Base-by-base conservation (phyloP, 1,139 yeast genomes). In the Suhomyces panamericanus region DNA sequence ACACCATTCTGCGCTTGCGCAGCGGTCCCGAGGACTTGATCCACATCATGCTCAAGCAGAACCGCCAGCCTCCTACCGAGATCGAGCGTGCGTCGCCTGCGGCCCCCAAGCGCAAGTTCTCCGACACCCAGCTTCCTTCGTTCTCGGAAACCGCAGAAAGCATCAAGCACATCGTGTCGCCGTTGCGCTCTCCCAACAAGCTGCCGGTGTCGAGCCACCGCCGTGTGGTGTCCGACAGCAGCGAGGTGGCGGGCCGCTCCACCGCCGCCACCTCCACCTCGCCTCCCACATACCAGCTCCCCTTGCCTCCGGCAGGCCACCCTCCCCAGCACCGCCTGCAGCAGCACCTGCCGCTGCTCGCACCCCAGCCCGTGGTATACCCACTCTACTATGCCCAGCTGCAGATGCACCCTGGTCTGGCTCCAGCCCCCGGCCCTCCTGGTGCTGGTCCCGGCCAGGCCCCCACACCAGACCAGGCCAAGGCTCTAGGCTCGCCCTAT, bases 401-500 rank as follows among this genome's bases (percentile, higher is more conserved):
- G 24, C 24, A 20, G 24, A 20, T 20, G 24, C 24, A 20, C 24
- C 24, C 24, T 5, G 24, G 24, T 6, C 24, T 20, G 24, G 24
- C 24, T 8, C 24, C 24, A 5, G 24, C 24, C 2, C 42, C 42
- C 8, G 31, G 32, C 2, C 36, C 36, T 6, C 17, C 17, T 17
- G n/a, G n/a, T n/a, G n/a, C n/a, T n/a, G n/a, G n/a, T n/a, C n/a
- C n/a, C n/a, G n/a, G n/a, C n/a, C n/a, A n/a, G n/a, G n/a, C n/a
- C n/a, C n/a, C n/a, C n/a, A n/a, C n/a, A n/a, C n/a, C n/a, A n/a
- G 49, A 39, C 29, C 36, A 41, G 26, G 39, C 34, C 39, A 46
- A 44, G 48, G 42, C 38, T n/a, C 50, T 65, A 34, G 71, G 72
- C 1, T 66, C 72, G 5, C 73, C 75, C 5, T 67, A 67, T 49